phyloP scores from a whole-genome alignment of 129 eudicot genomes.

The Chrysanthemum lavandulifolium region DNA sequence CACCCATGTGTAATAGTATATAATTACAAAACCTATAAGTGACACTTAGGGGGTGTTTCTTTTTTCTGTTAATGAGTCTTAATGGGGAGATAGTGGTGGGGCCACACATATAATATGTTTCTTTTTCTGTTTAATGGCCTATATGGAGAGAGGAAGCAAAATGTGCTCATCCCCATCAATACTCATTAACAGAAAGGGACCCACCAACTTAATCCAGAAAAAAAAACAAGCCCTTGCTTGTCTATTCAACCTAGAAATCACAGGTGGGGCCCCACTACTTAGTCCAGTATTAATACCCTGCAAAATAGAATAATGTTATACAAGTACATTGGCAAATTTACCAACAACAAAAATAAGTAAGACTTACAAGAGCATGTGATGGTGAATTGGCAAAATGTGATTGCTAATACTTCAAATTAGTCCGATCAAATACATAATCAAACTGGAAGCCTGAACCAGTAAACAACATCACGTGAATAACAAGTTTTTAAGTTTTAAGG shows the following conservation, averaged over 20 bases:
- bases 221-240: conserved; percentile 39
- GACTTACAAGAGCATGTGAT: conserved; percentile 79
- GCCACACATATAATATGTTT: no score
- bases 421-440: conserved; percentile 95
- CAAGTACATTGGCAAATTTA: neutral
- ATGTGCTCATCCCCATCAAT: no score
- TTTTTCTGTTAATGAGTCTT: no score
- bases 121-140: no score
- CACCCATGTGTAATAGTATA: neutral
- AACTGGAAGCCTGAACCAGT: conserved; percentile 75
- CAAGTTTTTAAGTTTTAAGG: neutral
- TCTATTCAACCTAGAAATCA: conserved; percentile 42
- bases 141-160: no score
- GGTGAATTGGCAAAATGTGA: conserved; percentile 89
- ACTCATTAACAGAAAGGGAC: no score
- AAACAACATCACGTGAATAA: neutral
- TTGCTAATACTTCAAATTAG: conserved; percentile 89
- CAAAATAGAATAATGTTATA: conserved; percentile 1
- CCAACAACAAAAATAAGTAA: neutral
- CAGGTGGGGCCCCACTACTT: conserved; percentile 68
- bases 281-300: conserved; percentile 83
- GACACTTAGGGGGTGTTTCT: neutral
- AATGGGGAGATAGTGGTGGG: no score
- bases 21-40: no score
- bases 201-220: no score